Evolutionary conservation across 2,329 filamentous ascomycete genomes (phyloP).

Genomic region (Xylaria multiplex): DNA sequence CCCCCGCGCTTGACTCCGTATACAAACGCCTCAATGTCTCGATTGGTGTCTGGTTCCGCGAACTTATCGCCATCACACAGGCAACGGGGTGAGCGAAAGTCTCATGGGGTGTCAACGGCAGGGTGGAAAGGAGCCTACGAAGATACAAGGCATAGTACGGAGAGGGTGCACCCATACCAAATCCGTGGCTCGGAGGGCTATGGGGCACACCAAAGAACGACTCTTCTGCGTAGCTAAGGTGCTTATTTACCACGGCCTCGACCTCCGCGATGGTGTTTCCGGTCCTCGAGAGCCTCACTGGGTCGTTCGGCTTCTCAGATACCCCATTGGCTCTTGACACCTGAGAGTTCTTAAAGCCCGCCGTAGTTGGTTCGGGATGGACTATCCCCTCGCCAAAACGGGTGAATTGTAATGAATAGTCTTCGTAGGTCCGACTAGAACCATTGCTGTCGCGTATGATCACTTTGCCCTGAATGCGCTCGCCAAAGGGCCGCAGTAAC

Average conservation of each 20-base stretch:
- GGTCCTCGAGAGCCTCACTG: constrained; percentile 32
- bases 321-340: constrained; percentile 46
- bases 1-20: constrained; percentile 81
- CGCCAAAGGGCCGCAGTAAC: constrained; percentile 89
- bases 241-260: constrained; percentile 81
- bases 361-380: constrained; percentile 56
- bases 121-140: constrained; percentile 80
- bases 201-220: constrained; percentile 56
- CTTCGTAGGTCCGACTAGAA: constrained; percentile 82
- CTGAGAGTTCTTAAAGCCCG: constrained; percentile 48
- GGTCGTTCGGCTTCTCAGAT: constrained; percentile 40
- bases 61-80: constrained; percentile 94
- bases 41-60: constrained; percentile 82
- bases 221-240: constrained; percentile 79
- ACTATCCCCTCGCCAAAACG: constrained; percentile 71
- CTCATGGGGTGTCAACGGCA: constrained; percentile 84
- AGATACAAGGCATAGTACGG: constrained; percentile 89
- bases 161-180: constrained; percentile 67
- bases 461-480: constrained; percentile 86
- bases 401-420: constrained; percentile 89
- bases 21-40: constrained; percentile 88
- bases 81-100: constrained; percentile 95
- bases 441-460: constrained; percentile 91
- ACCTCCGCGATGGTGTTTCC: constrained; percentile 69
- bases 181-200: constrained; percentile 54